Conservation (phyloP, 371 early-diverging fungal genomes). For the Apophysomyces trapeziformis region DNA sequence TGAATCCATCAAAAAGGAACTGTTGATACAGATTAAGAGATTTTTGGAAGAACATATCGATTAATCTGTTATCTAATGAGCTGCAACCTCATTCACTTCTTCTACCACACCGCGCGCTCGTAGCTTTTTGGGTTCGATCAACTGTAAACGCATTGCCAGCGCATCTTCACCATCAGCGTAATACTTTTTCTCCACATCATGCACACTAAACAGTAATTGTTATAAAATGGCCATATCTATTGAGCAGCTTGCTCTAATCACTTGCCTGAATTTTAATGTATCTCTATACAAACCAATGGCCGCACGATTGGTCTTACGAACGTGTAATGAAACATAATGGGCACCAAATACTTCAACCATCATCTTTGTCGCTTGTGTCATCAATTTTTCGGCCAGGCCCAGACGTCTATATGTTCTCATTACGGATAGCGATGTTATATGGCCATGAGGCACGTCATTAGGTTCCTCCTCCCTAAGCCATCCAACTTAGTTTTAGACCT, state of each 20-base stretch:
- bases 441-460: constrained; percentile 83
- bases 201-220: constrained; percentile 58
- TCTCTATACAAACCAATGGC: constrained; percentile 92
- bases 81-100: constrained; percentile 40
- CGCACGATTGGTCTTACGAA: constrained; percentile 93
- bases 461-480: constrained; percentile 84
- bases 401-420: constrained; percentile 95
- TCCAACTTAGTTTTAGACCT: background rate
- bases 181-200: constrained; percentile 92
- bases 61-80: constrained; percentile 15
- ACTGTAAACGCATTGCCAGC: constrained; percentile 73
- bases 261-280: constrained; percentile 88
- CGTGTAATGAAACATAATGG: constrained; percentile 91
- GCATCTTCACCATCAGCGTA: constrained; percentile 98
- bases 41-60: constrained; percentile 15
- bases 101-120: constrained; percentile 40
- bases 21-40: constrained; percentile 25
- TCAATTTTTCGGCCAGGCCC: constrained; percentile 94
- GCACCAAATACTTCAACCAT: constrained; percentile 92
- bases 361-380: constrained; percentile 88
- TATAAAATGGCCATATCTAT: constrained; percentile 1
- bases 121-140: constrained; percentile 43
- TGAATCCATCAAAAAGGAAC: constrained; percentile 27
- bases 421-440: constrained; percentile 96
- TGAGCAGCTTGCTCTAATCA: background rate